phyloP scores from a whole-genome alignment of 2,329 filamentous ascomycete genomes.

The Lojkania enalia region DNA sequence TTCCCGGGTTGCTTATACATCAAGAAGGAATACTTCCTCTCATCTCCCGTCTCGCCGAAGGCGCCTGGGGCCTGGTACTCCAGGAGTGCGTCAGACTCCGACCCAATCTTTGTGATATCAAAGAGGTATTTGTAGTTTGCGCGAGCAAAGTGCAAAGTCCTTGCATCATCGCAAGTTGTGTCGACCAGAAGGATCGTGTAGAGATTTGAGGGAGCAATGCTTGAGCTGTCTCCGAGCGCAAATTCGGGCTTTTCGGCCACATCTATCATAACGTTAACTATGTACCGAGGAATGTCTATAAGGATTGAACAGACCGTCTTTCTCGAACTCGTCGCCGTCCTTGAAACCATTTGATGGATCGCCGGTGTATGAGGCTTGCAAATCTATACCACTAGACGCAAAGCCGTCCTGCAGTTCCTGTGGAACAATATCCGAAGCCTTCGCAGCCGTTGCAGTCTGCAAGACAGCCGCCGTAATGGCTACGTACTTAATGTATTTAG shows the following conservation, averaged over 20 bases:
- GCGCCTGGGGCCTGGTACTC: constrained; percentile 38
- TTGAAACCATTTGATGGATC: constrained; percentile 33
- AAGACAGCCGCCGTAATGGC: constrained; percentile 9
- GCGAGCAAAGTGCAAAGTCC: constrained; percentile 36
- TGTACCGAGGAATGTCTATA: neutral
- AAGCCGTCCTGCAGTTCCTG: constrained; percentile 24
- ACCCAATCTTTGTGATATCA: constrained; percentile 31
- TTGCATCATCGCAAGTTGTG: constrained; percentile 32
- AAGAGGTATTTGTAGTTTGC: constrained; percentile 37
- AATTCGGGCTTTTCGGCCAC: constrained; percentile 36
- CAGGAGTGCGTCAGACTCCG: constrained; percentile 17
- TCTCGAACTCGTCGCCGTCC: constrained; percentile 30
- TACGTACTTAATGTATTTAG: constrained; percentile 7
- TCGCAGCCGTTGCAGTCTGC: constrained; percentile 4
- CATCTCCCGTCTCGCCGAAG: constrained; percentile 35
- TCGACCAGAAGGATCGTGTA: constrained; percentile 41
- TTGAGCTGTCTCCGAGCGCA: constrained; percentile 38
- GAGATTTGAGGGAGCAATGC: constrained; percentile 27
- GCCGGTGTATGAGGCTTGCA: constrained; percentile 36
- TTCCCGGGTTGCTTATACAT: constrained; percentile 35
- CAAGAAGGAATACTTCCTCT: constrained; percentile 37
- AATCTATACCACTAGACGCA: constrained; percentile 14
- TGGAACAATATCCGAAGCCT: constrained; percentile 9
- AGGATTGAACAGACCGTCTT: constrained; percentile 23
- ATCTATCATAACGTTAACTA: constrained; percentile 19